phyloP scores from a whole-genome alignment of 1,284 basidiomycete species.

The Ustilago loliicola region DNA sequence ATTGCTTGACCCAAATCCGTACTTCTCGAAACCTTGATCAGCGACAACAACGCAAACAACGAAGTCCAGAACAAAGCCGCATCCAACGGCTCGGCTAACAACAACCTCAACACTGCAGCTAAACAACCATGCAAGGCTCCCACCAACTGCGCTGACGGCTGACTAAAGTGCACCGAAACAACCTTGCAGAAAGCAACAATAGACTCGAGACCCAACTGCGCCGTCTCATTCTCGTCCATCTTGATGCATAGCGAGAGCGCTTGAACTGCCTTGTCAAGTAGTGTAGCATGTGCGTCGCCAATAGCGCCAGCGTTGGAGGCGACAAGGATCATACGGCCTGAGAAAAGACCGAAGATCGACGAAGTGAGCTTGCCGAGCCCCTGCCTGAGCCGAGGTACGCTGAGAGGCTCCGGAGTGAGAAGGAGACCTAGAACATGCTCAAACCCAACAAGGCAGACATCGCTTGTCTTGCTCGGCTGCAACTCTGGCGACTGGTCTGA shows the following conservation, averaged over 20 bases:
- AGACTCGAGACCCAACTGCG: slow-evolving; percentile 39
- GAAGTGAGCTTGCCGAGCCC: slow-evolving; percentile 41
- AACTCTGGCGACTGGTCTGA: slow-evolving; percentile 18
- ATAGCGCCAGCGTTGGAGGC: slow-evolving; percentile 4
- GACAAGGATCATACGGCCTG: slow-evolving; percentile 31
- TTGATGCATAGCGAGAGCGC: slow-evolving; percentile 44
- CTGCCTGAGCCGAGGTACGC: slow-evolving; percentile 39
- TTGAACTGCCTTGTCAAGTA: slow-evolving; percentile 35
- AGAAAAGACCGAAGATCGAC: slow-evolving; percentile 34
- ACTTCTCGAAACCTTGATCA: slow-evolving; percentile 32
- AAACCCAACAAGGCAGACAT: slow-evolving; percentile 56
- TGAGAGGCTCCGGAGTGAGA: slow-evolving; percentile 29
- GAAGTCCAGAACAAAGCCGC: slow-evolving; percentile 29
- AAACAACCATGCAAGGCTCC: slow-evolving; percentile 23
- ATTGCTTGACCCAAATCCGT: slow-evolving; percentile 26
- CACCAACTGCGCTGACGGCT: slow-evolving; percentile 10
- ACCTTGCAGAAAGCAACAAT: slow-evolving; percentile 39
- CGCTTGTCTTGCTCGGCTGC: slow-evolving; percentile 36
- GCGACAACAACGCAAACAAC: slow-evolving; percentile 30
- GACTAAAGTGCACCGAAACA: slow-evolving; percentile 13
- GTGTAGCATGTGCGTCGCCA: background rate
- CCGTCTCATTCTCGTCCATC: slow-evolving; percentile 47
- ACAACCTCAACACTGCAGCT: slow-evolving; percentile 17
- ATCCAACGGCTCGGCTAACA: slow-evolving; percentile 42
- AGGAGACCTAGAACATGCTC: slow-evolving; percentile 43